phyloP scores from a whole-genome alignment of 2,329 filamentous ascomycete species.

The Trichoderma sp. region DNA sequence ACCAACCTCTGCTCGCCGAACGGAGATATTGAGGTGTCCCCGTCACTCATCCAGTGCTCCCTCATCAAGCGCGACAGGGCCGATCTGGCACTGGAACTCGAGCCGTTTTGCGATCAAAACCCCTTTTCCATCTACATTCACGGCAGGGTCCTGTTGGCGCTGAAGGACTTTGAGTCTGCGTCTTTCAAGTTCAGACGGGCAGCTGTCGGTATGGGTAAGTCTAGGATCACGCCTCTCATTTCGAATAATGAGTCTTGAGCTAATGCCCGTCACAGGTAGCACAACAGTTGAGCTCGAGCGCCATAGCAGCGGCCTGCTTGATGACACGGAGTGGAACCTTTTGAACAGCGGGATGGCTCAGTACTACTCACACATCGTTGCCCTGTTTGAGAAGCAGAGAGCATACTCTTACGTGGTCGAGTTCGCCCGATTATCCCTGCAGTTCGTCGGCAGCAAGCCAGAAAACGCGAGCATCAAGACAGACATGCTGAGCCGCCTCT shows the following conservation, averaged over 20 bases:
- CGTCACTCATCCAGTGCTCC: slow-evolving; percentile 63
- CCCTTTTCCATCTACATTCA: slow-evolving; percentile 79
- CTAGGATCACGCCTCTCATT: neutral
- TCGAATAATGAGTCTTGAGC: too few relatives aligned
- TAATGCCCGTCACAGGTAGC: slow-evolving; percentile 43
- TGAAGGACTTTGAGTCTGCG: slow-evolving; percentile 73
- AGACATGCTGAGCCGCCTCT: slow-evolving; percentile 80
- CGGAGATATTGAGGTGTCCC: slow-evolving; percentile 66
- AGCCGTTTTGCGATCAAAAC: slow-evolving; percentile 58
- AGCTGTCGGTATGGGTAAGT: slow-evolving; percentile 77
- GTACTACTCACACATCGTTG: slow-evolving; percentile 85
- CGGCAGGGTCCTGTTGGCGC: slow-evolving; percentile 74
- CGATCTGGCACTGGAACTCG: slow-evolving; percentile 61
- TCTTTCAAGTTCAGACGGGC: slow-evolving; percentile 79
- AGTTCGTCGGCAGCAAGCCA: slow-evolving; percentile 52
- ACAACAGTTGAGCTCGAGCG: slow-evolving; percentile 51
- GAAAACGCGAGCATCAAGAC: slow-evolving; percentile 53
- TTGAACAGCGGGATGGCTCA: slow-evolving; percentile 73
- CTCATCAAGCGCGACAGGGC: slow-evolving; percentile 61
- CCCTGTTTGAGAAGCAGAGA: slow-evolving; percentile 76
- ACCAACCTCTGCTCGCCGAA: slow-evolving; percentile 65
- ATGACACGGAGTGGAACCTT: slow-evolving; percentile 71
- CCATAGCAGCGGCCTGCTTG: slow-evolving; percentile 68
- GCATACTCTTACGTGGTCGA: slow-evolving; percentile 81
- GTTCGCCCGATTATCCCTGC: slow-evolving; percentile 75